Percentiles rank a stretch among this genome's conserved stretches.
Evolutionary conservation across 192 early-diverging fungal species (phyloP).

Genomic region (Gonapodya prolifera): DNA sequence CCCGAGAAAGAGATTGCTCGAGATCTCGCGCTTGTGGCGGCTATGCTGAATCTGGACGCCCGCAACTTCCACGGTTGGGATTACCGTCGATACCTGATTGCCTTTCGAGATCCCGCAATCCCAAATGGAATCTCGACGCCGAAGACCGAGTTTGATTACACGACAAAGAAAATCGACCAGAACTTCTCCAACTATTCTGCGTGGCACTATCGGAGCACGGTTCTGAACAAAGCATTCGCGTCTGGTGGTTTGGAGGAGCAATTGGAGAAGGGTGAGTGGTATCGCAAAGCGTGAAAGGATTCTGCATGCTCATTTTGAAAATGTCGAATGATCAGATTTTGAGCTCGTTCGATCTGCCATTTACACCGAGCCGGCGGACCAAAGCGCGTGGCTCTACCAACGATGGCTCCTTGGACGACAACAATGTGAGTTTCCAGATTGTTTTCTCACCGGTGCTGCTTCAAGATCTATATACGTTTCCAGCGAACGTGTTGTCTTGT

Average conservation of each 20-base stretch:
- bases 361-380: slow-evolving; percentile 94
- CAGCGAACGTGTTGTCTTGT: slow-evolving; percentile 8
- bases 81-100: slow-evolving; percentile 81
- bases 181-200: slow-evolving; percentile 96
- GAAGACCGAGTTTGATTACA: slow-evolving; percentile 71
- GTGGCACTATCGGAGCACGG: slow-evolving; percentile 91
- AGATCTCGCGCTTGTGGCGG: slow-evolving; percentile 63
- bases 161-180: slow-evolving; percentile 74
- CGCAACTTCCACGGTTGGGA: slow-evolving; percentile 98
- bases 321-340: background rate
- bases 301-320: slow-evolving; percentile 1
- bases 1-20: slow-evolving; percentile 52
- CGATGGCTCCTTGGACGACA: slow-evolving; percentile 71
- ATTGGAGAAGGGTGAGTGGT: background rate
- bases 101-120: slow-evolving; percentile 22
- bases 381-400: slow-evolving; percentile 95
- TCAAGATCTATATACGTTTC: slow-evolving; percentile 6
- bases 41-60: slow-evolving; percentile 75
- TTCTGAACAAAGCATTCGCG: slow-evolving; percentile 30
- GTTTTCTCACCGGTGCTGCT: slow-evolving; percentile 7
- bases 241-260: background rate
- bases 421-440: slow-evolving; percentile 11
- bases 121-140: slow-evolving; percentile 16
- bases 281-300: background rate
- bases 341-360: slow-evolving; percentile 64